Evolutionary conservation across 352 stramenopile species (phyloP), one percentile per base, ranked within the genome.

Genomic region (Nothophytophthora sp.): DNA sequence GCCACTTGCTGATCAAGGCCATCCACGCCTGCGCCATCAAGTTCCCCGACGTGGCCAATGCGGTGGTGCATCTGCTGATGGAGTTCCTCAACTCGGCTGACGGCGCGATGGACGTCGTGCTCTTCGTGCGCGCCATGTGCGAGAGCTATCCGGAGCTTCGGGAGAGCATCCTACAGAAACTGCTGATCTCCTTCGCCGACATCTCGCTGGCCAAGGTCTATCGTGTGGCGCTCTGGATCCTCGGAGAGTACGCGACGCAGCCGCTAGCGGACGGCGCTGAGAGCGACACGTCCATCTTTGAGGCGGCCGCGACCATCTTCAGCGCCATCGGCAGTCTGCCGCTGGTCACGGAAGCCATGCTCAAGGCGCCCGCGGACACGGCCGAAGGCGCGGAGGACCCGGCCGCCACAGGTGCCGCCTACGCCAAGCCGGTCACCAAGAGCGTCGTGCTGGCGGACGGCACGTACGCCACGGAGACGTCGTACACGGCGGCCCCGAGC

Each of bases 401-500:
- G 22, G 55, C 55, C 2, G 32, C 55, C 41, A 18, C 51, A 36
- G 67, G 51, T 42, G 67, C 81, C n/a, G 78, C 78, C 29, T 89
- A 90, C 49, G 73, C 82, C n/a, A 96, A 97, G 55, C 76, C 94
- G 24, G 81, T 98, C 27, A 98, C 95, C 11, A 99, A 99, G 78
- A 99, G 98, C 56, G 93, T 99, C 29, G 96, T 99, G 20, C 75
- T 99, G 5, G 86, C 96, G 0, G 98, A 99, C 71, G 98, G 98
- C 45, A 99, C 97, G 34, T 99, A 99, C 70, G 97, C 98, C 11
- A 99, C 96, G 4, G 97, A 99, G 71, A 99, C 96, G 13, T 94
- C 89, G 43, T 92, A 96, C 63, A 60, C 65, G 28, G 69, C 72
- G 24, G 54, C 68, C 18, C 80, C 81, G 32, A 76, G 66, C 47